A percentile compares a stretch with the other conserved stretches of the same genome.
Conservation (phyloP, 1,284 basidiomycete genomes). For the Thecaphora thlaspeos region DNA sequence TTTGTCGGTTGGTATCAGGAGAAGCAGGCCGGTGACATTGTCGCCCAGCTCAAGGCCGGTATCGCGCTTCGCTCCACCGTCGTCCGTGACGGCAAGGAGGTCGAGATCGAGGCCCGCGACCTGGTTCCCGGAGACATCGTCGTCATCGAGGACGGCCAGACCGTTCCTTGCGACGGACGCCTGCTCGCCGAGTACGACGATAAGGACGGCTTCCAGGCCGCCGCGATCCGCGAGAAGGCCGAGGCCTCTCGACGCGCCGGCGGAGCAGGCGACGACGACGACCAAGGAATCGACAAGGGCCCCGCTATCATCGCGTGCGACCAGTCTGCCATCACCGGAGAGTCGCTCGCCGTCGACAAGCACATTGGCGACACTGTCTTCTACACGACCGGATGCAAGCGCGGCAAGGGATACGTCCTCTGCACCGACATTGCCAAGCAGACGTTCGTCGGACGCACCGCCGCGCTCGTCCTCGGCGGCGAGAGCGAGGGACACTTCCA, state of each 20-base stretch:
- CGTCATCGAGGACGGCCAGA: conserved; percentile 61
- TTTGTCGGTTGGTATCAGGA: conserved; percentile 66
- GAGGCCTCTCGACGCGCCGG: conserved; percentile 48
- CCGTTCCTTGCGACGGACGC: conserved; percentile 64
- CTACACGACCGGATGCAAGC: conserved; percentile 61
- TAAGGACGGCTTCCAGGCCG: conserved; percentile 55
- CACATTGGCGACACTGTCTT: conserved; percentile 63
- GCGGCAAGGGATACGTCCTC: conserved; percentile 63
- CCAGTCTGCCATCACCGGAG: conserved; percentile 64
- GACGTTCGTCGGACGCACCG: conserved; percentile 62
- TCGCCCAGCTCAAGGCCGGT: conserved; percentile 64
- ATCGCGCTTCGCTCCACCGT: conserved; percentile 63
- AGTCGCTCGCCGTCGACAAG: conserved; percentile 65
- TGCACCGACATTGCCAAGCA: conserved; percentile 62
- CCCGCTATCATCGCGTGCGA: conserved; percentile 63
- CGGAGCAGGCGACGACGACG: conserved; percentile 58
- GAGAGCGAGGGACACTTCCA: conserved; percentile 62
- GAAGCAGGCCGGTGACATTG: conserved; percentile 63
- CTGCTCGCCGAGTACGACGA: conserved; percentile 62
- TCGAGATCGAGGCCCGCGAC: conserved; percentile 64
- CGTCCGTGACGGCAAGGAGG: conserved; percentile 61
- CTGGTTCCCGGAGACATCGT: conserved; percentile 65
- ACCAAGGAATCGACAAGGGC: conserved; percentile 61
- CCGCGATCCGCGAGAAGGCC: conserved; percentile 53
- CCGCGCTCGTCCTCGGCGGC: conserved; percentile 60